Base-by-base conservation (phyloP, 2,329 filamentous ascomycete species). In the Neofusicoccum kwambonambiense region DNA sequence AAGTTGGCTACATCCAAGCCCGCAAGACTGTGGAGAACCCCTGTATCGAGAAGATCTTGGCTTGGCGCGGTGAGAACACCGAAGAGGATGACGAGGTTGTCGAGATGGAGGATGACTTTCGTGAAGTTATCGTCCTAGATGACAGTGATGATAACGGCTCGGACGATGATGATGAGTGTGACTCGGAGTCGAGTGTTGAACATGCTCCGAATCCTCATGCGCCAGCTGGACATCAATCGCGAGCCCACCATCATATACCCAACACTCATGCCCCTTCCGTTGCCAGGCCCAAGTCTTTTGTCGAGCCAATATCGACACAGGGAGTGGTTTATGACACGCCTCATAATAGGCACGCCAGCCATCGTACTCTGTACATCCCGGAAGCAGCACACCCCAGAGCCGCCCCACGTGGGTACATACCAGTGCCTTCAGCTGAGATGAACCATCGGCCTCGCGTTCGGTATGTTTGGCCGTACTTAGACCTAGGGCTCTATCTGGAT, bases 81-180 rank as follows among this genome's bases (percentile, higher is more conserved):
- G 47, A 42, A 9, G 81, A 84, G 70, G 83, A 85, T 73, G 76
- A 82, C 72, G 71, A 79, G 34, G 78, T 78, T 58, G 78, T 79
- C 49, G 84, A 85, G 61, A 77, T 88, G 22, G 86, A 88, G 71
- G 86, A 88, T 69, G 84, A 87, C 35, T 85, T 89, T 62, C 83
- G 85, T 57, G 87, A 89, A 73, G 84, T 87, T 65, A 87, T 89
- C 69, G 83, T 88, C 62, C 84, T 89, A 64, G 86, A 86, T 62
- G 85, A 87, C 70, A 85, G 87, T 69, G 83, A 86, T 49, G 78
- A 78, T 51, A 72, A 78, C 62, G 77, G 76, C 57, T 79, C 79
- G 63, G 74, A 79, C 41, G 68, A 71, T 37, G 67, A 69, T 17
- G 37, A 62, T 15, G 66, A 68, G 11, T 71, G 69, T 22, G 68